phyloP scores from a whole-genome alignment of 139 green algal genomes.

The Chlamydomonas sphaeroides region DNA sequence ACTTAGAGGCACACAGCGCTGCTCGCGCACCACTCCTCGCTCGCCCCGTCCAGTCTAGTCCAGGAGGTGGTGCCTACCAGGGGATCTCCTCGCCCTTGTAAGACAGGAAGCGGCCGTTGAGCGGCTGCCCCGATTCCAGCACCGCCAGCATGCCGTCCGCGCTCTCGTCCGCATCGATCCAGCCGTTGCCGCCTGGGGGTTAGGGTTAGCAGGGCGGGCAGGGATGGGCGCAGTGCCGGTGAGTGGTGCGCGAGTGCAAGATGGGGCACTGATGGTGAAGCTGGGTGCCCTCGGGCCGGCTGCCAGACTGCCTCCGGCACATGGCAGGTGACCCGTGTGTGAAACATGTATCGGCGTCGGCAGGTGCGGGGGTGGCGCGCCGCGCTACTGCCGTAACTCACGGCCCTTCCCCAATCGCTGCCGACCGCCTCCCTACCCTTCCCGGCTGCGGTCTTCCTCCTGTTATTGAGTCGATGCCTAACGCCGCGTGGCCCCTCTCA shows the following conservation, averaged over 20 bases:
- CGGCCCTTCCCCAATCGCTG: no score
- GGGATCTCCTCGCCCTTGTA: constrained; percentile 77
- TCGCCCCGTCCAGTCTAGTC: not conserved
- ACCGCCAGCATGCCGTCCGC: constrained; percentile 52
- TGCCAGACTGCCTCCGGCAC: not conserved
- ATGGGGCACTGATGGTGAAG: not conserved
- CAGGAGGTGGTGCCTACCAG: constrained; percentile 62
- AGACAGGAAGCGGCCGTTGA: constrained; percentile 76
- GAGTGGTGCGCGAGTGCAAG: not conserved
- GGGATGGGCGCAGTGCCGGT: not conserved
- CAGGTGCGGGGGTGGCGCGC: no score
- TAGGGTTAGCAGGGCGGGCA: not conserved
- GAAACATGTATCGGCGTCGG: no score
- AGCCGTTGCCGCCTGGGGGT: constrained; percentile 52
- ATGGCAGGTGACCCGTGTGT: no score
- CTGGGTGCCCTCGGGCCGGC: no score
- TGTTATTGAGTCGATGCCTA: no score
- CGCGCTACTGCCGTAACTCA: no score
- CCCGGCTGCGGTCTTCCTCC: no score
- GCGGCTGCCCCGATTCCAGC: constrained; percentile 46
- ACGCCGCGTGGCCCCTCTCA: no score
- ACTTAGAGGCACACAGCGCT: not conserved
- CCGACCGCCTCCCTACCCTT: no score
- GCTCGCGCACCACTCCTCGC: not conserved
- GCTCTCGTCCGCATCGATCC: constrained; percentile 64